Conservation (phyloP, 73 alveolate genomes). For the Stentor roeselii region DNA sequence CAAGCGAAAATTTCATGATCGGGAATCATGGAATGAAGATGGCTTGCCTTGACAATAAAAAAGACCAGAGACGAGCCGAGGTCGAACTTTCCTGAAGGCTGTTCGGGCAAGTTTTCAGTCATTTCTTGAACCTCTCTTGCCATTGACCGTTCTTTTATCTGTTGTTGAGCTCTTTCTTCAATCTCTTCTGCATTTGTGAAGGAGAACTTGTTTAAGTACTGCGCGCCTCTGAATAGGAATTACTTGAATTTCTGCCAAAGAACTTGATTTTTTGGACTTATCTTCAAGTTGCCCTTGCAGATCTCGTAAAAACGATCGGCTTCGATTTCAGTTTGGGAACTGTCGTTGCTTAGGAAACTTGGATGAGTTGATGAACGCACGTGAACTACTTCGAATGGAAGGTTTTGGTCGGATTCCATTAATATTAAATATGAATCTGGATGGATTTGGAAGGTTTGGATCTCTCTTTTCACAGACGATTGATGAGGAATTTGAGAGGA, state of each 20-base stretch:
- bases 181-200: neutral
- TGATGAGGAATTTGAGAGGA: too few species aligned
- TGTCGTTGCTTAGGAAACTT: neutral
- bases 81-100: neutral
- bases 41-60: neutral
- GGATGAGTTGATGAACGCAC: neutral
- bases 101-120: neutral
- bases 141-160: neutral
- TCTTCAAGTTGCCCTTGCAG: neutral
- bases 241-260: neutral
- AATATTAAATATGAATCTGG: too few species aligned
- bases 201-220: neutral
- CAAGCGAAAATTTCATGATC: slow-evolving; percentile 4
- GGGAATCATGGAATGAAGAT: neutral
- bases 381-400: too few species aligned
- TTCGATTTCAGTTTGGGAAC: neutral
- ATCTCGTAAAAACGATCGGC: neutral
- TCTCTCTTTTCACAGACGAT: too few species aligned
- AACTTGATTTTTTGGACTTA: neutral
- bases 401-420: too few species aligned
- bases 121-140: neutral
- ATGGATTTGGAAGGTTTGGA: too few species aligned
- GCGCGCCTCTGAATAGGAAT: neutral
- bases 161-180: neutral
- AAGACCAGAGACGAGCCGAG: neutral